A percentile compares a stretch with the other conserved stretches of the same genome.
These are phyloP conservation scores for Boletellus sp. DNA, from an alignment of 768 basidiomycete species.

Conservation along the genomic window DNA sequence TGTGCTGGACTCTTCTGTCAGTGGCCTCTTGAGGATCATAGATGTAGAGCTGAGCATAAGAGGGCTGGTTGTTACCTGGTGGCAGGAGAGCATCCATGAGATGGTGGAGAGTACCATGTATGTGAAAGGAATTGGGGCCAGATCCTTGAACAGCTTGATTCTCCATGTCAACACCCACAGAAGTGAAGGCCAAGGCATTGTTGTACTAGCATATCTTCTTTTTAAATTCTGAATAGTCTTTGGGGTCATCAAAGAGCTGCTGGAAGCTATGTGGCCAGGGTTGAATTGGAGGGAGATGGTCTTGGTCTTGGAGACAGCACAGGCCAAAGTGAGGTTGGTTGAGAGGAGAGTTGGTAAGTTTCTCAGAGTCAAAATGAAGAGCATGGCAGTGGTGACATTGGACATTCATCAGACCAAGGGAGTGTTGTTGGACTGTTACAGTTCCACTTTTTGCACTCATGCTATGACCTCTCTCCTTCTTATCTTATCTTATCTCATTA, in stretches of 20 bases:
- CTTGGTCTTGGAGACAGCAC: constrained; percentile 28
- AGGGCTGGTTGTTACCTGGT: constrained; percentile 11
- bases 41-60: constrained; percentile 42
- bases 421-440: no score
- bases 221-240: constrained; percentile 19
- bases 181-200: constrained; percentile 21
- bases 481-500: no score
- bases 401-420: constrained; percentile 3
- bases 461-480: no score
- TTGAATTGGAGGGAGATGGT: constrained; percentile 19
- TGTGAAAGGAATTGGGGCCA: not conserved
- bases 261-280: constrained; percentile 15
- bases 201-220: constrained; percentile 40
- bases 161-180: not conserved
- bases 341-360: not conserved
- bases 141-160: not conserved
- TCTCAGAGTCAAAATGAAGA: constrained; percentile 14
- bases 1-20: constrained; percentile 23
- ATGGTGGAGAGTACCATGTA: no score
- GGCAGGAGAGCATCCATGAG: constrained; percentile 32
- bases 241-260: constrained; percentile 12
- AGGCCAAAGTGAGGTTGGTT: constrained; percentile 16
- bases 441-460: no score
- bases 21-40: constrained; percentile 38
- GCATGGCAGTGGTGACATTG: constrained; percentile 17